These are phyloP conservation scores for Didymella arachidicola DNA, from an alignment of 2,329 filamentous ascomycete species.

Conservation along the genomic window DNA sequence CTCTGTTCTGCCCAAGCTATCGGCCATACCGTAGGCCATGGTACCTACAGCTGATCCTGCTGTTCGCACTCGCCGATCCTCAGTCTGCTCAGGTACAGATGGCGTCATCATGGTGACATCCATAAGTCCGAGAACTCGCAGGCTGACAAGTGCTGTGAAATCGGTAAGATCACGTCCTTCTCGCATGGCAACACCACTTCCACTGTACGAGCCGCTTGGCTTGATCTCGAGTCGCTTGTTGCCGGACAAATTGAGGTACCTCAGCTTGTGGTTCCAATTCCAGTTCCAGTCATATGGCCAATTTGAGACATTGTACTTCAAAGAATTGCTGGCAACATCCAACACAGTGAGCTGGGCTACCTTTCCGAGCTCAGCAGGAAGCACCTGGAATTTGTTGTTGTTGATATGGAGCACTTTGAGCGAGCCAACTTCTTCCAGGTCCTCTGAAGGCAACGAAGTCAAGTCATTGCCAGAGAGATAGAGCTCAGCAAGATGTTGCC, in stretches of 20 bases:
- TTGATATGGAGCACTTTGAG: slow-evolving; percentile 94
- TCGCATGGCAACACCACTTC: slow-evolving; percentile 54
- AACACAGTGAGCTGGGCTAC: slow-evolving; percentile 90
- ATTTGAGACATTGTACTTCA: slow-evolving; percentile 99
- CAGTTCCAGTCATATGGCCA: slow-evolving; percentile 99
- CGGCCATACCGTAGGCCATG: slow-evolving; percentile 96
- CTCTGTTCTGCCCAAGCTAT: slow-evolving; percentile 90
- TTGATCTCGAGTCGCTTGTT: slow-evolving; percentile 96
- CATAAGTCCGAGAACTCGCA: slow-evolving; percentile 92
- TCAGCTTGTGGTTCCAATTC: slow-evolving; percentile 96
- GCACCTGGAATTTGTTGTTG: slow-evolving; percentile 95
- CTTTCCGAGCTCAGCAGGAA: slow-evolving; percentile 93
- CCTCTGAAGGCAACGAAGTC: slow-evolving; percentile 88
- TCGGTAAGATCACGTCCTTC: slow-evolving; percentile 81
- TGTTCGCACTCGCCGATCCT: slow-evolving; percentile 94
- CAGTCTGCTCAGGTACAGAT: slow-evolving; percentile 91
- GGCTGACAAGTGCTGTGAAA: slow-evolving; percentile 82
- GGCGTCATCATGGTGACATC: slow-evolving; percentile 95
- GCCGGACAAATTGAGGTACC: slow-evolving; percentile 94
- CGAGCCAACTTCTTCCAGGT: slow-evolving; percentile 86
- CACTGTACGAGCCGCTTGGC: slow-evolving; percentile 65
- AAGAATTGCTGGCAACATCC: slow-evolving; percentile 90
- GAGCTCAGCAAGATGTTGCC: slow-evolving; percentile 88
- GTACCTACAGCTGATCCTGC: slow-evolving; percentile 92
- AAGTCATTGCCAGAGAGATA: slow-evolving; percentile 96